Conservation (phyloP, 2,329 filamentous ascomycete species). For the Xylariaceae sp. region DNA sequence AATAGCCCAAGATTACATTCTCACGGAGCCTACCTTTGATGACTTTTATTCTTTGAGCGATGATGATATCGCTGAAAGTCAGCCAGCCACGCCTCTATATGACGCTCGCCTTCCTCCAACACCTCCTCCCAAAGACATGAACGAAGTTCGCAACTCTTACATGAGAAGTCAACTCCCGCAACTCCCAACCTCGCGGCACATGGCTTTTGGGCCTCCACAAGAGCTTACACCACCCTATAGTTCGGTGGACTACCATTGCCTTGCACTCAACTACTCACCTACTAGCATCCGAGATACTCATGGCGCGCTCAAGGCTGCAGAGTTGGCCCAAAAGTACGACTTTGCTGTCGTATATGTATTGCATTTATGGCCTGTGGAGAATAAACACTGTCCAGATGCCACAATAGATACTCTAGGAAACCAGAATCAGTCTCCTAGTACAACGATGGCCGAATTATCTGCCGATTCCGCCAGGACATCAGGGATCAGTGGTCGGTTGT, state of each 20-base stretch:
- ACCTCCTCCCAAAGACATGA: constrained; percentile 27
- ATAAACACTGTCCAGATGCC: constrained; percentile 14
- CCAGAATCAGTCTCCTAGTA: background rate
- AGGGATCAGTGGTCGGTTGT: constrained; percentile 15
- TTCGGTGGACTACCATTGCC: constrained; percentile 31
- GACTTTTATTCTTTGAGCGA: constrained; percentile 52
- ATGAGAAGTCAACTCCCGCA: constrained; percentile 1
- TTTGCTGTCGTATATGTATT: constrained; percentile 57
- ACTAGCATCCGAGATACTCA: constrained; percentile 40
- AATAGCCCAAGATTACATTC: constrained; percentile 32
- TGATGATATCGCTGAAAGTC: constrained; percentile 51
- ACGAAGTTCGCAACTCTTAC: constrained; percentile 11
- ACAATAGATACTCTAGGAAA: constrained; percentile 6
- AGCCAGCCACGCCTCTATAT: constrained; percentile 19
- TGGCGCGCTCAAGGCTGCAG: constrained; percentile 50
- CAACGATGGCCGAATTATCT: background rate
- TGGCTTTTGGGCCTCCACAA: constrained; percentile 13
- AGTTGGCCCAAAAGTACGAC: constrained; percentile 51
- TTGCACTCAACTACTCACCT: constrained; percentile 43
- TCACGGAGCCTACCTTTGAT: constrained; percentile 47
- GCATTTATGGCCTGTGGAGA: constrained; percentile 48
- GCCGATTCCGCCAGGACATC: background rate
- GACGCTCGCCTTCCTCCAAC: constrained; percentile 24
- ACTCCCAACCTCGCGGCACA: constrained; percentile 4
- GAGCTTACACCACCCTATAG: constrained; percentile 29